Base-by-base conservation (phyloP, 192 early-diverging fungal genomes). In the Coemansia sp. region DNA sequence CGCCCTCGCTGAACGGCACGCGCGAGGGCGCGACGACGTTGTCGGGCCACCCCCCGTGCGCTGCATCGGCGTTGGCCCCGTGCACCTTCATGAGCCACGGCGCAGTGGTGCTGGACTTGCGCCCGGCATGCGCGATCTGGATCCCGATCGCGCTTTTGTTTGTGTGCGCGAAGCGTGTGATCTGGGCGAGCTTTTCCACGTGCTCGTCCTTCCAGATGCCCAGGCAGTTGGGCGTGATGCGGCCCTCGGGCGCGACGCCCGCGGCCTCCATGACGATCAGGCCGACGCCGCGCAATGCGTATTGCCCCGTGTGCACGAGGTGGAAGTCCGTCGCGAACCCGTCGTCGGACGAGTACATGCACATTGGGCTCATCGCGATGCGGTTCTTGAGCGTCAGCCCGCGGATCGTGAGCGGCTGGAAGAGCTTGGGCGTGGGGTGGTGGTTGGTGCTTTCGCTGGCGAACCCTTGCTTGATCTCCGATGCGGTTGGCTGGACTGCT, bases 201-300 rank as follows among this genome's bases (percentile, higher is more conserved):
- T 96, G 93, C 10, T 83, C 88, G 72, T 93, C 89, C 11, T 86
- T 81, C 89, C 91, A 95, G 21, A 97, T 64, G 9, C 95, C 94
- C 6, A 84, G 69, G 68, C 89, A 88, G 43, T 83, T 63, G 19
- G 93, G 90, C 6, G 89, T 81, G 42, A 93, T 91, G 16, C 92
- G 84, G 52, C 92, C 93, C 49, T 91, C 80, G 22, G 90, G 84
- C 0, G 69, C 51, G 6, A 95, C 91, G 4, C 81, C 89, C 0
- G 87, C 84, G 5, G 89, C 89, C 59, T 97, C 95, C 45, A 91
- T 72, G 28, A 95, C 81, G 48, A 92, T 81, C 29, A 94, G 68
- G 6, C 92, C 94, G 19, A 84, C 85, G 28, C 93, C 94, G 32
- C 85, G 80, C 51, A 89, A 58, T 11, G 93, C 92, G 54, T 50